These are phyloP conservation scores for Ogataea nakhonphanomensis DNA, from an alignment of 805 yeast species.

Conservation along the genomic window DNA sequence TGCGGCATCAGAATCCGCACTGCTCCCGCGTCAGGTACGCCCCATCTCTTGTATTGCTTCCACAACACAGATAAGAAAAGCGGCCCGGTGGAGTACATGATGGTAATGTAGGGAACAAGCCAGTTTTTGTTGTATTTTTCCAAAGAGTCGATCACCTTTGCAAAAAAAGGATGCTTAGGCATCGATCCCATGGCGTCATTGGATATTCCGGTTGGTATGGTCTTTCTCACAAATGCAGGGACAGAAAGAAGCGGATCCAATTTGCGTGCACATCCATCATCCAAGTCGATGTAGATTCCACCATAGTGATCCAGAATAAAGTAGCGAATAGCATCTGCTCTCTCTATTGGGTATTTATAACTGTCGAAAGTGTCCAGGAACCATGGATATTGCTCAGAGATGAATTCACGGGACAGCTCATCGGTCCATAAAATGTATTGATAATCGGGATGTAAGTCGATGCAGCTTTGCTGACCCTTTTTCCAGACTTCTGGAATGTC, in stretches of 20 bases:
- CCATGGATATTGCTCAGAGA: slow-evolving; percentile 81
- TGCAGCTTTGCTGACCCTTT: slow-evolving; percentile 71
- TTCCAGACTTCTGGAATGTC: slow-evolving; percentile 81
- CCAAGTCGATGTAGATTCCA: slow-evolving; percentile 86
- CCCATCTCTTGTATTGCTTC: slow-evolving; percentile 84
- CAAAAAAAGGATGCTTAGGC: slow-evolving; percentile 82
- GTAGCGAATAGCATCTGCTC: slow-evolving; percentile 90
- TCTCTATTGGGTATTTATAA: slow-evolving; percentile 76
- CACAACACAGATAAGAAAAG: slow-evolving; percentile 79
- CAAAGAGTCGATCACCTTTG: slow-evolving; percentile 62
- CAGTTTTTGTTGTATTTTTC: slow-evolving; percentile 66
- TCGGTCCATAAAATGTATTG: slow-evolving; percentile 91
- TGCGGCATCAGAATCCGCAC: slow-evolving; percentile 69
- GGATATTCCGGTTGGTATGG: slow-evolving; percentile 86
- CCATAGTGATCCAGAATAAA: slow-evolving; percentile 81
- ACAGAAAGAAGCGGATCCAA: slow-evolving; percentile 78
- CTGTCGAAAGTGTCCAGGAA: slow-evolving; percentile 73
- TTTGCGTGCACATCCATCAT: slow-evolving; percentile 78
- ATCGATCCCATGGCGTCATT: slow-evolving; percentile 91
- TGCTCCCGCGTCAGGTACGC: slow-evolving; percentile 59
- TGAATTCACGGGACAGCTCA: slow-evolving; percentile 73
- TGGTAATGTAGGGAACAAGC: slow-evolving; percentile 83
- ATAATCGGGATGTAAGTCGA: slow-evolving; percentile 81
- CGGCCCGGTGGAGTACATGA: slow-evolving; percentile 94
- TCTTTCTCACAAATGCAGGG: slow-evolving; percentile 84